phyloP scores from a whole-genome alignment of 2,329 filamentous ascomycete genomes.

The Sporothrix inflata region DNA sequence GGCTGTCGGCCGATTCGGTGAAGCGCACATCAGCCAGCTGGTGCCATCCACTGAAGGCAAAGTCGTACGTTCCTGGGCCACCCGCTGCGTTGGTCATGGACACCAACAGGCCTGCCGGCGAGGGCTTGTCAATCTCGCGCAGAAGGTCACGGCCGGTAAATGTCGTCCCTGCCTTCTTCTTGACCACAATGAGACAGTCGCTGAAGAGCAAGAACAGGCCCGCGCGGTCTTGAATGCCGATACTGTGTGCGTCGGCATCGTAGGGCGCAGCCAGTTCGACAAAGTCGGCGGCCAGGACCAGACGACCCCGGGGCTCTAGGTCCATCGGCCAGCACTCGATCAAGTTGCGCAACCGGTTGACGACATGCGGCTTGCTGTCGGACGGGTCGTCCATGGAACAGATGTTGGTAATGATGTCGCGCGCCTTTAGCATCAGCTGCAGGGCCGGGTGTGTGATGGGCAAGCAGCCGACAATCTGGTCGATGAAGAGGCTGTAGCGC shows the following conservation, averaged over 20 bases:
- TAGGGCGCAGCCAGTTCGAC: slow-evolving; percentile 77
- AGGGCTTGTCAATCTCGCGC: slow-evolving; percentile 83
- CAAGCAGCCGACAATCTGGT: slow-evolving; percentile 86
- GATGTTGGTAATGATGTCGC: slow-evolving; percentile 94
- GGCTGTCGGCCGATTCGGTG: slow-evolving; percentile 69
- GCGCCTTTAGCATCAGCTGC: slow-evolving; percentile 79
- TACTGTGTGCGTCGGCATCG: slow-evolving; percentile 45
- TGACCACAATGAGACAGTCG: slow-evolving; percentile 76
- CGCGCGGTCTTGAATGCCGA: slow-evolving; percentile 54
- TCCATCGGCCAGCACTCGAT: slow-evolving; percentile 76
- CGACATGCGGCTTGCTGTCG: slow-evolving; percentile 74
- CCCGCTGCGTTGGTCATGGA: slow-evolving; percentile 66
- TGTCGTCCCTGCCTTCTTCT: slow-evolving; percentile 66
- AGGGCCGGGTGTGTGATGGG: slow-evolving; percentile 85
- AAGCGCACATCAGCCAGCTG: slow-evolving; percentile 71
- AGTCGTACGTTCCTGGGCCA: slow-evolving; percentile 66
- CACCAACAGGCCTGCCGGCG: slow-evolving; percentile 63
- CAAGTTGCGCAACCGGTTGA: slow-evolving; percentile 74
- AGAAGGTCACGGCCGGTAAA: slow-evolving; percentile 76
- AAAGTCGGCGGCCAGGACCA: slow-evolving; percentile 81
- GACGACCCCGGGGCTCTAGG: slow-evolving; percentile 72
- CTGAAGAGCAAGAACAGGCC: slow-evolving; percentile 84
- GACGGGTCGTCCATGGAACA: slow-evolving; percentile 82
- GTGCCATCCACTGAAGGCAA: slow-evolving; percentile 76
- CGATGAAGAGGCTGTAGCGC: slow-evolving; percentile 93